Evolutionary conservation across 2,329 filamentous ascomycete genomes (phyloP).

Genomic region (Aspergillus fumigatus): DNA sequence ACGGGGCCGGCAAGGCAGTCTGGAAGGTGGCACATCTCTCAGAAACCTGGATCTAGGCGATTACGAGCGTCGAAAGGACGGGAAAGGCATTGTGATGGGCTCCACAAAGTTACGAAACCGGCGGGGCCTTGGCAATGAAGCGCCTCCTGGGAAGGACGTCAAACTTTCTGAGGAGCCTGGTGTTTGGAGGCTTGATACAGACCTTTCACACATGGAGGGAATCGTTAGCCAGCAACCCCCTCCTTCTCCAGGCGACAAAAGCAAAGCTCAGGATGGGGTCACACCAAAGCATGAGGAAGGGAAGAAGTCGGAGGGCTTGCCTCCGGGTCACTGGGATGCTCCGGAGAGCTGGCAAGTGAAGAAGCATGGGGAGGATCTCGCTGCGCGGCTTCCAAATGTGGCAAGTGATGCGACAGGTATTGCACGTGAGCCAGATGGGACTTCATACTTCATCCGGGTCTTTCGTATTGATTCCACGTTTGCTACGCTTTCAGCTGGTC

Average conservation of each 20-base stretch:
- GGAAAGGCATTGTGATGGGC: constrained; percentile 30
- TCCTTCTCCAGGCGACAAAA: constrained; percentile 63
- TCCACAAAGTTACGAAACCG: constrained; percentile 31
- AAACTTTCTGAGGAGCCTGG: constrained; percentile 51
- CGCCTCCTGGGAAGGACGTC: constrained; percentile 17
- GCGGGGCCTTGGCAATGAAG: constrained; percentile 30
- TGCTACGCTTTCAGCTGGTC: constrained; percentile 77
- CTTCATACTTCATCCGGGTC: constrained; percentile 86
- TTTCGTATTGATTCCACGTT: constrained; percentile 94
- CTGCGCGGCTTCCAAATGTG: constrained; percentile 36
- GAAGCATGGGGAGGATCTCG: constrained; percentile 45
- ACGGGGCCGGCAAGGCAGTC: constrained; percentile 32
- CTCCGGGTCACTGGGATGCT: constrained; percentile 73
- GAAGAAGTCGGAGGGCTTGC: constrained; percentile 30
- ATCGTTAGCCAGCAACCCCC: constrained; percentile 69
- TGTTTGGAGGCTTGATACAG: constrained; percentile 77
- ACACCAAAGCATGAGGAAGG: constrained; percentile 24
- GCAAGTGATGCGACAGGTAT: constrained; percentile 66
- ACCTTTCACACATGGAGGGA: constrained; percentile 85
- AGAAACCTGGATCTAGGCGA: constrained; percentile 28
- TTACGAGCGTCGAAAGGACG: constrained; percentile 36
- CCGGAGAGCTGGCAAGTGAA: constrained; percentile 96
- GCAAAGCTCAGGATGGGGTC: constrained; percentile 30
- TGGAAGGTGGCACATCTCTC: constrained; percentile 25
- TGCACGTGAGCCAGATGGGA: constrained; percentile 67